Base-by-base conservation (phyloP, 73 alveolate genomes). In the Halteria grandinella region DNA sequence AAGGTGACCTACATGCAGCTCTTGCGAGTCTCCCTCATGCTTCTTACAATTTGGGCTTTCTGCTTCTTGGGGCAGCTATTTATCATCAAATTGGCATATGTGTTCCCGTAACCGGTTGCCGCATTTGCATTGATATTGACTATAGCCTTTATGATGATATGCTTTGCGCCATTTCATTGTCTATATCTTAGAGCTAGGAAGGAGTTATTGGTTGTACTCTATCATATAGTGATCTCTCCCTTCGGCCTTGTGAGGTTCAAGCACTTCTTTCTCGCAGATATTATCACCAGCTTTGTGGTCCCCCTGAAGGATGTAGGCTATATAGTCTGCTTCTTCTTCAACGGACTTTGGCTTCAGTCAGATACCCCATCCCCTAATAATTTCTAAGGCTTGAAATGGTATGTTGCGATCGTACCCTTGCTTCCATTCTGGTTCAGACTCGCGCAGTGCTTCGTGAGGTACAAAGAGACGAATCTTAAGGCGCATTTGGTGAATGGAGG, bases 181-280 rank as follows among this genome's bases (percentile, higher is more conserved):
- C 47, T 66, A n/a, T 66, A n/a, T n/a, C n/a, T n/a, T n/a, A 28
- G 59, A 21, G 76, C 84, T 27, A 17, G 93, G 7, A 63, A 43
- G 17, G 75, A 81, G 27, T 23, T 75, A 0, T 20, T 74, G 14
- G 49, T 29, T 11, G 69, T 74, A n/a, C 12, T 66, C 15, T 7
- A 18, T n/a, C 33, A 43, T 24, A 51, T 81, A 15, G 31, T 64
- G 1, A 57, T 75, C 18, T 48, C 88, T 1, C 94, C 94, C 14
- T 69, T 86, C 43, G 73, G 89, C 17, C 57, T 39, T 25, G 87
- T 78, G 1, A 45, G 89, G 32, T 86, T 86, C 70, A 54, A 45
- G 39, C 83, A 86, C 47, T 75, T 78, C 79, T 78, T 86, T 49
- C 18, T 86, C 15, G 94, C 81, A 15, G 94, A 86, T 53, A 66